phyloP scores from a whole-genome alignment of 768 basidiomycete species.

The Naganishia friedmannii region DNA sequence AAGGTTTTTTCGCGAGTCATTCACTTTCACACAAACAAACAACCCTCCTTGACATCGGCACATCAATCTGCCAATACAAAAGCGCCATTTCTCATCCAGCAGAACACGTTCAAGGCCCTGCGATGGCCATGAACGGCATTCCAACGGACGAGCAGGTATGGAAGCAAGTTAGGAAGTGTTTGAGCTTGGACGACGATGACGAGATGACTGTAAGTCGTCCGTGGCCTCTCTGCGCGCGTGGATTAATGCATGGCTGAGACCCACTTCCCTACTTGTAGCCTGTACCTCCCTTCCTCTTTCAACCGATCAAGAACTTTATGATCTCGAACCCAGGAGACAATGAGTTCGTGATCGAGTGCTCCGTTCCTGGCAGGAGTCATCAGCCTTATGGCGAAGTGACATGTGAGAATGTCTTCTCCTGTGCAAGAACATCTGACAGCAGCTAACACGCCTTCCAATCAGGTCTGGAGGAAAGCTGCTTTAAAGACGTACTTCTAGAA shows the following conservation, averaged over 20 bases:
- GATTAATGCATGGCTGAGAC: not conserved
- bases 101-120: not conserved
- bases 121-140: not conserved
- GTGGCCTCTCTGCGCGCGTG: not conserved
- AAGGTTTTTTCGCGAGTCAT: no score
- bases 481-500: slow-evolving; percentile 6
- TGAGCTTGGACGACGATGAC: slow-evolving; percentile 24
- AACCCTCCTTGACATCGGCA: no score
- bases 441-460: not conserved
- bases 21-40: no score
- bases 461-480: slow-evolving; percentile 27
- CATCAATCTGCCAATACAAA: no score
- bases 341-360: slow-evolving; percentile 23
- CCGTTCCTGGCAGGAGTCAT: slow-evolving; percentile 9
- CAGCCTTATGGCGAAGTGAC: slow-evolving; percentile 19
- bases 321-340: slow-evolving; percentile 13
- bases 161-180: slow-evolving; percentile 5
- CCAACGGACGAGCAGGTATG: slow-evolving; percentile 14
- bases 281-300: slow-evolving; percentile 20
- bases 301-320: slow-evolving; percentile 11
- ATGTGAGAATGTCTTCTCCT: slow-evolving; percentile 7
- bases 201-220: slow-evolving; percentile 9
- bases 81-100: no score
- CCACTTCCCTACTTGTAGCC: not conserved
- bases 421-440: not conserved